Evolutionary conservation across 768 basidiomycete species (phyloP).

Genomic region (Leccinum obscurum): DNA sequence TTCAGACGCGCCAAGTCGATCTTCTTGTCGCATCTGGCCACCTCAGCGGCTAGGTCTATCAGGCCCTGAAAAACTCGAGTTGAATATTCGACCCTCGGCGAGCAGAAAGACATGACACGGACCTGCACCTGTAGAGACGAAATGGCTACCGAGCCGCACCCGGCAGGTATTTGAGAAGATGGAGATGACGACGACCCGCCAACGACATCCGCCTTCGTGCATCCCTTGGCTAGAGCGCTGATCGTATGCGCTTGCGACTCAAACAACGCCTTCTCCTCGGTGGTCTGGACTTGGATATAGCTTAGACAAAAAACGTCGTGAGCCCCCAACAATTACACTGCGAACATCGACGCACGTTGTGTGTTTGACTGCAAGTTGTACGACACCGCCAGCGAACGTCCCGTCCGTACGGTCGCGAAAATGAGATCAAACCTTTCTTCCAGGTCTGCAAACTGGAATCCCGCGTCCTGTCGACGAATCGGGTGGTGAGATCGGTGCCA

Average conservation of each 20-base stretch:
- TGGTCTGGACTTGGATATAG: conserved; percentile 69
- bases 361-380: conserved; percentile 88
- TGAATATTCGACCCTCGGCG: too few relatives aligned
- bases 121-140: conserved; percentile 56
- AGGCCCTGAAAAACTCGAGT: too few relatives aligned
- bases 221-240: conserved; percentile 75
- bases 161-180: conserved; percentile 59
- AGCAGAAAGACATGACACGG: too few relatives aligned
- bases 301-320: too few relatives aligned
- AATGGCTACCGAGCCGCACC: conserved; percentile 87
- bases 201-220: conserved; percentile 65
- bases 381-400: conserved; percentile 53
- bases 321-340: too few relatives aligned
- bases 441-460: conserved; percentile 54
- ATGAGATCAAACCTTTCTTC: conserved; percentile 86
- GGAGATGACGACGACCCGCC: conserved; percentile 34
- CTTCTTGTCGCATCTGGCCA: too few relatives aligned
- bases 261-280: conserved; percentile 65
- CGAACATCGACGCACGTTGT: conserved; percentile 10
- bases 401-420: conserved; percentile 73
- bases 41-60: conserved; percentile 29
- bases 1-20: too few relatives aligned
- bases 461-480: too few relatives aligned
- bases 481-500: too few relatives aligned
- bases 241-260: conserved; percentile 74